Evolutionary conservation across 2,329 filamentous ascomycete species (phyloP).

Genomic region (Diaporthe citri): DNA sequence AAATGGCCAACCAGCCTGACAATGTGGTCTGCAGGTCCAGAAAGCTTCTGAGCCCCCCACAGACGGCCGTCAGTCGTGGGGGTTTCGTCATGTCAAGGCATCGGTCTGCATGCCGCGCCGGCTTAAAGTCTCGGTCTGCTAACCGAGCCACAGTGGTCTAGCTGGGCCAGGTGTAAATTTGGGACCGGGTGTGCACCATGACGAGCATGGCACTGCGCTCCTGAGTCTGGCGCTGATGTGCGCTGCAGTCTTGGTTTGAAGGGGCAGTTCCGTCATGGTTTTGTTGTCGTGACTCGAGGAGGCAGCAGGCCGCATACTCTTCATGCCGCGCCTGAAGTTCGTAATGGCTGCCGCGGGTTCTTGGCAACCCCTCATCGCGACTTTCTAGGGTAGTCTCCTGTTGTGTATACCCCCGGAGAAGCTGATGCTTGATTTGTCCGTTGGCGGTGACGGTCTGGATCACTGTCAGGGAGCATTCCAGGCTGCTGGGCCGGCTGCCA

Average conservation of each 20-base stretch:
- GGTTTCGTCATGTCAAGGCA: constrained; percentile 31
- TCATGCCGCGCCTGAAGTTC: background rate
- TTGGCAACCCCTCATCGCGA: constrained; percentile 12
- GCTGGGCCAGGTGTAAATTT: constrained; percentile 20
- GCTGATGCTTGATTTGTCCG: background rate
- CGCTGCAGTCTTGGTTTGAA: background rate
- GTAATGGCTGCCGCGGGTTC: background rate
- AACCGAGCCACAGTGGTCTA: constrained; percentile 10
- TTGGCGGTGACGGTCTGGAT: background rate
- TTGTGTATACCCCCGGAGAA: background rate
- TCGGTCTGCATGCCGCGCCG: constrained; percentile 11
- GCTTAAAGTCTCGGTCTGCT: constrained; percentile 1
- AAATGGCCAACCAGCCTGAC: background rate
- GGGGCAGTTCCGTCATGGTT: background rate
- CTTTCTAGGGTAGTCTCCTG: background rate
- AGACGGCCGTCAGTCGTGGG: constrained; percentile 13
- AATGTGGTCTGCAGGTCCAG: background rate
- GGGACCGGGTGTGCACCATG: background rate
- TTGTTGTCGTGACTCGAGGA: background rate
- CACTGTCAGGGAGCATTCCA: background rate
- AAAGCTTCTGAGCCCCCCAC: constrained; percentile 5
- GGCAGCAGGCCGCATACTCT: background rate
- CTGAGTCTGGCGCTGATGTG: background rate
- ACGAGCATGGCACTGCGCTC: background rate
- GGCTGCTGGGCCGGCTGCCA: background rate